Evolutionary conservation across 345 rosid species (phyloP).

Genomic region (Erysimum cheiranthoides): DNA sequence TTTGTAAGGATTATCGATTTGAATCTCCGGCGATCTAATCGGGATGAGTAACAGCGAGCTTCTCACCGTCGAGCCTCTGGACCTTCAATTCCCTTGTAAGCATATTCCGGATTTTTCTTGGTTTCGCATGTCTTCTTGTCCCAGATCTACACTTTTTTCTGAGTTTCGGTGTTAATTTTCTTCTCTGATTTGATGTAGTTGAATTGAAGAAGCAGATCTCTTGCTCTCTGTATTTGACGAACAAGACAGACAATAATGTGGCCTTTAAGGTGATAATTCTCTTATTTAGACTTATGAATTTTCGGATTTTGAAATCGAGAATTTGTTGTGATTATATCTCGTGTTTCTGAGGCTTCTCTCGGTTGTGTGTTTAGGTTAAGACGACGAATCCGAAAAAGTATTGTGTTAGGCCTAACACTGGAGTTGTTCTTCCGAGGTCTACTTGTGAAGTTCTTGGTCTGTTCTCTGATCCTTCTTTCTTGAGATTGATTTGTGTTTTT

Average conservation of each 20-base stretch:
- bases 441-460: slow-evolving; percentile 73
- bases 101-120: slow-evolving; percentile 48
- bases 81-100: slow-evolving; percentile 87
- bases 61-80: slow-evolving; percentile 72
- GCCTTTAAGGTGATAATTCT: slow-evolving; percentile 74
- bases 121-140: slow-evolving; percentile 2
- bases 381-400: slow-evolving; percentile 91
- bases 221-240: slow-evolving; percentile 76
- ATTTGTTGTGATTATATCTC: slow-evolving; percentile 5
- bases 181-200: slow-evolving; percentile 52
- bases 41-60: slow-evolving; percentile 71
- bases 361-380: slow-evolving; percentile 62
- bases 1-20: background rate
- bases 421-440: slow-evolving; percentile 69
- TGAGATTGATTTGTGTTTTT: background rate
- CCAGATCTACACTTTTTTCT: slow-evolving; percentile 29
- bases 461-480: slow-evolving; percentile 10
- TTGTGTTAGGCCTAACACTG: slow-evolving; percentile 86
- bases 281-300: background rate
- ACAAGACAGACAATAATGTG: slow-evolving; percentile 75
- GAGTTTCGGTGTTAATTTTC: background rate
- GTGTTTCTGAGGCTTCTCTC: slow-evolving; percentile 29
- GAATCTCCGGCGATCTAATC: slow-evolving; percentile 41
- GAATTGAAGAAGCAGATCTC: slow-evolving; percentile 90
- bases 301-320: background rate